Conservation (phyloP, 352 stramenopile genomes). For the Phytophthora hybrid region DNA sequence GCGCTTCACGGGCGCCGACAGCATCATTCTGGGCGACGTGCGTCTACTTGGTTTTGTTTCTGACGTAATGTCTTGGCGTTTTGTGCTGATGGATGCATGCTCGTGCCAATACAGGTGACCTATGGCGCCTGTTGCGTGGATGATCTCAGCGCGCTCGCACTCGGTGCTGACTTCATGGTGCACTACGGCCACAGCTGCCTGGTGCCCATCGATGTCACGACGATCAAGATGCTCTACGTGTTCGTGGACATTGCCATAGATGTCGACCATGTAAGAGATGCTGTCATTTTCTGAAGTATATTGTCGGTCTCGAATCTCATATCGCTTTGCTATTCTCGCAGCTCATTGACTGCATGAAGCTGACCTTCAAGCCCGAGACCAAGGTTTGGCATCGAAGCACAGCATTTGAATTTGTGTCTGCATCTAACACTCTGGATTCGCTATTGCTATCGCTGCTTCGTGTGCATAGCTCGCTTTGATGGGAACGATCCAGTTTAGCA, state of each 20-base stretch:
- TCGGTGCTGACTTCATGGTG: slow-evolving; percentile 98
- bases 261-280: slow-evolving; percentile 89
- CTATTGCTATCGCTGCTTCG: not conserved
- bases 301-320: slow-evolving; percentile 1
- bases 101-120: slow-evolving; percentile 71
- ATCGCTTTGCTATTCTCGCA: slow-evolving; percentile 31
- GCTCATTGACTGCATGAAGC: slow-evolving; percentile 96
- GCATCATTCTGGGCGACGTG: slow-evolving; percentile 98
- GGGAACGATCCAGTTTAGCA: slow-evolving; percentile 97
- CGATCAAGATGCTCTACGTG: slow-evolving; percentile 98
- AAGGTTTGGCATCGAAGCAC: slow-evolving; percentile 49
- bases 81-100: not conserved
- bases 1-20: slow-evolving; percentile 92
- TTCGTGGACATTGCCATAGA: slow-evolving; percentile 99
- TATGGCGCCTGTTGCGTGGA: slow-evolving; percentile 99
- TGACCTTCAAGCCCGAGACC: slow-evolving; percentile 83
- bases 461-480: slow-evolving; percentile 89
- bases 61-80: too few species aligned
- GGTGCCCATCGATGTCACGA: slow-evolving; percentile 97
- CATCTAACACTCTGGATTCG: not conserved
- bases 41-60: slow-evolving; percentile 18
- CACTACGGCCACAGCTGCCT: slow-evolving; percentile 99
- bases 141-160: slow-evolving; percentile 95
- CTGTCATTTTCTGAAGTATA: not conserved
- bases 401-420: not conserved